Conservation (phyloP, 371 early-diverging fungal genomes). For the Neoconidiobolus thromboides region DNA sequence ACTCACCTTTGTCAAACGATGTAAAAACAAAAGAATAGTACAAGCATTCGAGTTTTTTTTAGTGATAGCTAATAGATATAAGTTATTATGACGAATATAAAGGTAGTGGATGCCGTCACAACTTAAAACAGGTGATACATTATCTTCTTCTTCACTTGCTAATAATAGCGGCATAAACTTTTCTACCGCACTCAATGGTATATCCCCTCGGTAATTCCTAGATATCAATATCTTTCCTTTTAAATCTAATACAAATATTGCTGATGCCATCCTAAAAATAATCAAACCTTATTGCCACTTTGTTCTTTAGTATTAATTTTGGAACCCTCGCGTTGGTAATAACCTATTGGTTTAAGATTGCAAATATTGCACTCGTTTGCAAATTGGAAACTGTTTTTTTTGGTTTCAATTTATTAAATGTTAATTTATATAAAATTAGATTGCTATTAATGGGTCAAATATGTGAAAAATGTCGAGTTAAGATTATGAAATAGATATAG, state of each 20-base stretch:
- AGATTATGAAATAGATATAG: too few relatives aligned
- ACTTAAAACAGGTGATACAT: conserved; percentile 74
- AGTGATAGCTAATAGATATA: conserved; percentile 86
- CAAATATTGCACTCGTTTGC: too few relatives aligned
- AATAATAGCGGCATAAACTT: conserved; percentile 91
- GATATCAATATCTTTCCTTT: conserved; percentile 93
- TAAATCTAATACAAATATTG: conserved; percentile 77
- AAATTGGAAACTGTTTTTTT: too few relatives aligned
- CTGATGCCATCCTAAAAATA: conserved; percentile 27
- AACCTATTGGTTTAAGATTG: too few relatives aligned
- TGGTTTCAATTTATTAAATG: too few relatives aligned
- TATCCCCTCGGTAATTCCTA: conserved; percentile 83
- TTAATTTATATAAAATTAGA: too few relatives aligned
- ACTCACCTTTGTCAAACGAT: conserved; percentile 60
- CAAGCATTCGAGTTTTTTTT: conserved; percentile 93
- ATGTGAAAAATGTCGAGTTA: too few relatives aligned
- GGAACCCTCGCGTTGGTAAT: too few relatives aligned
- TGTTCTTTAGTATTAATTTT: too few relatives aligned
- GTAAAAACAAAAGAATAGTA: conserved; percentile 82
- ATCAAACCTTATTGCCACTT: too few relatives aligned
- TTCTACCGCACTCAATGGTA: conserved; percentile 85
- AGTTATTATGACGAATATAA: conserved; percentile 84
- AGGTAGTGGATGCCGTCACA: conserved; percentile 88
- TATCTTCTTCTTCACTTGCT: conserved; percentile 84
- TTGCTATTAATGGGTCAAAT: too few relatives aligned